Conservation (phyloP, 306 rosid species). For the Cucurbita pepo region DNA sequence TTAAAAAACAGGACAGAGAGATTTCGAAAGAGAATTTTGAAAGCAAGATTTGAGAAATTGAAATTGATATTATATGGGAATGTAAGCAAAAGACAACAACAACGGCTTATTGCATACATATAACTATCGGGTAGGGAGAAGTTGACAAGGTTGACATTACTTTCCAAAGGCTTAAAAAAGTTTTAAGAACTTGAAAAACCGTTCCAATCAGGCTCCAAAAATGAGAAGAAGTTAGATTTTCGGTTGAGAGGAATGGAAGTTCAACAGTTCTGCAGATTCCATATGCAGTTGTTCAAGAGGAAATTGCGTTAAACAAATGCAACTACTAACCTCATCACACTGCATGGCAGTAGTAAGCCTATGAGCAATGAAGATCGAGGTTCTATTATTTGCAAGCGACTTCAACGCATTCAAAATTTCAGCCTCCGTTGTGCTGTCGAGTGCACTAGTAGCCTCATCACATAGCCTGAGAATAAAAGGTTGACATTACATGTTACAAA, state of each 20-base stretch:
- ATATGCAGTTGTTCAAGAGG: not conserved
- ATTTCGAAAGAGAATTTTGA: too few relatives aligned
- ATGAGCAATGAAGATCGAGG: slow-evolving; percentile 89
- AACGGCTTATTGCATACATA: too few relatives aligned
- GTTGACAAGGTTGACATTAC: too few relatives aligned
- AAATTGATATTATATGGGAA: too few relatives aligned
- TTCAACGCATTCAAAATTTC: slow-evolving; percentile 80
- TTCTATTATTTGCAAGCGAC: slow-evolving; percentile 60
- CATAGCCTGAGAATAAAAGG: slow-evolving; percentile 39
- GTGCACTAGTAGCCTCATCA: slow-evolving; percentile 98
- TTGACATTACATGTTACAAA: not conserved
- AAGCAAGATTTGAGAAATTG: too few relatives aligned
- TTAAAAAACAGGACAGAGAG: too few relatives aligned
- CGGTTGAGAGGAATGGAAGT: too few relatives aligned
- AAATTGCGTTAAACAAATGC: not conserved
- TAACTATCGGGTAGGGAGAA: too few relatives aligned
- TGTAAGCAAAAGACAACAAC: too few relatives aligned
- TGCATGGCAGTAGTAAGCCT: slow-evolving; percentile 99
- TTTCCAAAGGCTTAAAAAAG: too few relatives aligned
- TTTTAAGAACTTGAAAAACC: not conserved
- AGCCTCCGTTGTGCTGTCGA: slow-evolving; percentile 96
- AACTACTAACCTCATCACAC: slow-evolving; percentile 64
- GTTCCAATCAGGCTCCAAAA: not conserved
- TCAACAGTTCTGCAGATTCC: not conserved
- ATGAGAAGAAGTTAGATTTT: too few relatives aligned